Percentiles rank a stretch among this genome's conserved stretches.
Evolutionary conservation across 768 basidiomycete genomes (phyloP).

Genomic region (Clavulina sp.): DNA sequence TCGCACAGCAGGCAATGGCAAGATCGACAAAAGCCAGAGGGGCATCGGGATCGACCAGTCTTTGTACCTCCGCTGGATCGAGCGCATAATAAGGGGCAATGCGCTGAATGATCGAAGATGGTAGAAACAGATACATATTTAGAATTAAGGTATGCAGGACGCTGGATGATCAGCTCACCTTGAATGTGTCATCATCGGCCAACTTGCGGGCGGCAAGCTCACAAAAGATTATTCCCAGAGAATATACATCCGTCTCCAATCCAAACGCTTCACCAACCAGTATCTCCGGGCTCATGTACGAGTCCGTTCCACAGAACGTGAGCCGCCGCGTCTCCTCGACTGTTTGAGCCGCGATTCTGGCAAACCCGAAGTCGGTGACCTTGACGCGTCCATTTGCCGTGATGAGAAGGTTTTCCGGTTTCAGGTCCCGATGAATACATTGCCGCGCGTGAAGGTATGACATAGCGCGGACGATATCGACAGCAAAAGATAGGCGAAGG

Average conservation of each 20-base stretch:
- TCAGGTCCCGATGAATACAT: slow-evolving; percentile 55
- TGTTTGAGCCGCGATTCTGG: slow-evolving; percentile 81
- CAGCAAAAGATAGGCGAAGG: slow-evolving; percentile 84
- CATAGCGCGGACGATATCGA: slow-evolving; percentile 84
- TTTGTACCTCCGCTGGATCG: slow-evolving; percentile 53
- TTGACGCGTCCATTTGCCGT: slow-evolving; percentile 89
- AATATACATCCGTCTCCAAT: slow-evolving; percentile 87
- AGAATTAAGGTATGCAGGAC: background rate
- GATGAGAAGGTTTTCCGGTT: slow-evolving; percentile 94
- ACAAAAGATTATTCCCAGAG: slow-evolving; percentile 81
- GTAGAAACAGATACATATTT: background rate
- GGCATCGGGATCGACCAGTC: slow-evolving; percentile 51
- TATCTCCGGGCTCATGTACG: slow-evolving; percentile 97
- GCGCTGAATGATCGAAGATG: slow-evolving; percentile 41
- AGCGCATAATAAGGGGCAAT: slow-evolving; percentile 63
- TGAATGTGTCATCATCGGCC: slow-evolving; percentile 54
- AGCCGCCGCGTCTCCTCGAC: slow-evolving; percentile 75
- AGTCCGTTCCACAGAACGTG: slow-evolving; percentile 78
- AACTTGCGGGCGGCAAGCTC: slow-evolving; percentile 73
- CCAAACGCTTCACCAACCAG: slow-evolving; percentile 82
- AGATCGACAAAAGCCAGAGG: slow-evolving; percentile 63
- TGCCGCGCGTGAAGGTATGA: slow-evolving; percentile 86
- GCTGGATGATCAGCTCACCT: slow-evolving; percentile 12
- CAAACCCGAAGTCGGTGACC: slow-evolving; percentile 98
- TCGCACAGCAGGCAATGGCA: slow-evolving; percentile 56